phyloP scores from a whole-genome alignment of 2,329 filamentous ascomycete genomes.

The Xylariales sp. region DNA sequence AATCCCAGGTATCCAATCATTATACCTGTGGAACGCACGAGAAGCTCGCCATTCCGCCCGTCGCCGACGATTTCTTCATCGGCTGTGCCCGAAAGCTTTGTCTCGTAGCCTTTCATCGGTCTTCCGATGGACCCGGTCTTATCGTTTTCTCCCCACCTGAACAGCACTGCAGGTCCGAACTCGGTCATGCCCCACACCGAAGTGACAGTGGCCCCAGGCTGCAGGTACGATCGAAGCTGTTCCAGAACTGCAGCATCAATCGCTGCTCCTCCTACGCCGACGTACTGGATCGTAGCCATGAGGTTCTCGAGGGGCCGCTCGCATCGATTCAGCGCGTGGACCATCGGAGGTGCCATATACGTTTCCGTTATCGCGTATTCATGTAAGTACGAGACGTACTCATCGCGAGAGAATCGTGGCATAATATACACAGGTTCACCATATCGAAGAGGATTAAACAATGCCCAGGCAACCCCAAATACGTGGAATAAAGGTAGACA shows the following conservation, averaged over 20 bases:
- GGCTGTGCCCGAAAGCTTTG: neutral
- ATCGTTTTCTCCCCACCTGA: conserved; percentile 1
- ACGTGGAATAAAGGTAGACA: conserved; percentile 4
- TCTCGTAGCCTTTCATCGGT: conserved; percentile 1
- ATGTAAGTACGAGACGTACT: conserved; percentile 1
- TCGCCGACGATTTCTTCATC: neutral
- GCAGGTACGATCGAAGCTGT: neutral
- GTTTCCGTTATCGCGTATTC: conserved; percentile 3
- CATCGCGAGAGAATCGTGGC: neutral
- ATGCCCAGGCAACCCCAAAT: conserved; percentile 3
- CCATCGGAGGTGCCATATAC: conserved; percentile 4
- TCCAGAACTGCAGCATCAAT: conserved; percentile 1
- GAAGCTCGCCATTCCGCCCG: neutral
- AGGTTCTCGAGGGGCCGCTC: neutral
- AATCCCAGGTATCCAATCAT: conserved; percentile 3
- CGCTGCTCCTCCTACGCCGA: conserved; percentile 3
- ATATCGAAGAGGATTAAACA: neutral
- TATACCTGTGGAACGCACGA: neutral
- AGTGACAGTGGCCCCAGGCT: neutral
- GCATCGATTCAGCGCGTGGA: neutral
- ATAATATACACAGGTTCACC: conserved; percentile 4
- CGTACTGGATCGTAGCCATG: neutral
- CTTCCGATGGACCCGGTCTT: conserved; percentile 2
- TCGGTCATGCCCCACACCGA: conserved; percentile 4
- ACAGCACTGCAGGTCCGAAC: conserved; percentile 1